Evolutionary conservation across 768 basidiomycete species (phyloP).

Genomic region (Tricholoma saponaceum): DNA sequence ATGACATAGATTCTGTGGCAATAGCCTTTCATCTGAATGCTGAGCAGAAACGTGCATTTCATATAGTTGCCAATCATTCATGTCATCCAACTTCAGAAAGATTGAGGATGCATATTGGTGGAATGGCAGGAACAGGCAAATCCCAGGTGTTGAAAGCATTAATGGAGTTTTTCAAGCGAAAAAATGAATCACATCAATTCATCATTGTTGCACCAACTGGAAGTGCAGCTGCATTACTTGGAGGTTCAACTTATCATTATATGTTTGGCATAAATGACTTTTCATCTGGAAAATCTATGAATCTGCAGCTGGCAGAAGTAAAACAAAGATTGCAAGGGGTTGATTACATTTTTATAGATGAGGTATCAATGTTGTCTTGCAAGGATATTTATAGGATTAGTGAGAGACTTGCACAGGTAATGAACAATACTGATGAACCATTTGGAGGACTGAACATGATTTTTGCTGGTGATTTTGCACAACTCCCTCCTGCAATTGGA

Average conservation of each 20-base stretch:
- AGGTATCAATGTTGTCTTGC: constrained; percentile 38
- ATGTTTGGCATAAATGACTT: constrained; percentile 7
- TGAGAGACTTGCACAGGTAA: constrained; percentile 16
- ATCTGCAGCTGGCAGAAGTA: constrained; percentile 8
- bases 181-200: constrained; percentile 21
- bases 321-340: constrained; percentile 9
- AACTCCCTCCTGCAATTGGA: background rate
- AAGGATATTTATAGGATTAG: constrained; percentile 26
- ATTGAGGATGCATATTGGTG: too few species aligned
- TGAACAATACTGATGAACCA: constrained; percentile 12
- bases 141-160: too few species aligned
- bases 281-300: constrained; percentile 1
- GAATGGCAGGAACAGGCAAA: too few species aligned
- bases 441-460: constrained; percentile 30
- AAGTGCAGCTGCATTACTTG: constrained; percentile 21
- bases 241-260: constrained; percentile 23
- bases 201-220: constrained; percentile 24
- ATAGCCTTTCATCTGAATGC: background rate
- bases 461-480: constrained; percentile 4
- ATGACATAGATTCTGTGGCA: background rate
- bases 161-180: constrained; percentile 4
- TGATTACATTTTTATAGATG: constrained; percentile 36
- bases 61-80: constrained; percentile 17
- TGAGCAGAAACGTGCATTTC: constrained; percentile 9
- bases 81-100: background rate